Evolutionary conservation across 306 rosid genomes (phyloP).

Genomic region (Rosa lucieae): DNA sequence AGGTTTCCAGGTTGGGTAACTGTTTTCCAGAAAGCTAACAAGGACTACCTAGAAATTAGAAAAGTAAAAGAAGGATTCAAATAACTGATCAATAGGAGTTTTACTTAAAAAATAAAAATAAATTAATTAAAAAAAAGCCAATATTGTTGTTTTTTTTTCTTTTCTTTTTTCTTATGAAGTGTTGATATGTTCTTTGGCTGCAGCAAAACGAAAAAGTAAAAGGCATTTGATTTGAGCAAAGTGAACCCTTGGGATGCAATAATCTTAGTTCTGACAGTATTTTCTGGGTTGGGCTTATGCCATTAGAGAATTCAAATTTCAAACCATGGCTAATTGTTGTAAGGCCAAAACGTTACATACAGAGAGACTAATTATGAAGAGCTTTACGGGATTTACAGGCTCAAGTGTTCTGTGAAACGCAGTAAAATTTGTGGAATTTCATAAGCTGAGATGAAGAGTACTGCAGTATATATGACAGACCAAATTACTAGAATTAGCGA

Average conservation of each 20-base stretch:
- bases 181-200: background rate
- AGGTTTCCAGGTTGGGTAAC: slow-evolving; percentile 1
- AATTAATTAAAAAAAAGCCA: background rate
- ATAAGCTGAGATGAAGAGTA: background rate
- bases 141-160: background rate
- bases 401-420: background rate
- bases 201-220: background rate
- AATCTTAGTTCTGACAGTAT: background rate
- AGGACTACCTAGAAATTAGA: background rate
- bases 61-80: background rate
- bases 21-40: background rate
- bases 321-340: background rate
- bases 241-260: background rate
- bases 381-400: background rate
- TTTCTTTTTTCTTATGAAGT: background rate
- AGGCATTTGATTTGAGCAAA: background rate
- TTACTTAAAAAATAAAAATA: background rate
- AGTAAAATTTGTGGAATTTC: background rate
- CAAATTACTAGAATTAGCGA: background rate
- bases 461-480: background rate
- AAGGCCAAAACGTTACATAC: background rate
- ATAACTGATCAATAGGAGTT: too few relatives aligned
- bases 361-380: background rate
- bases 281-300: slow-evolving; percentile 1
- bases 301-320: background rate